These are phyloP conservation scores for Huntiella bhutanensis DNA, from an alignment of 2,329 filamentous ascomycete genomes.

Conservation along the genomic window DNA sequence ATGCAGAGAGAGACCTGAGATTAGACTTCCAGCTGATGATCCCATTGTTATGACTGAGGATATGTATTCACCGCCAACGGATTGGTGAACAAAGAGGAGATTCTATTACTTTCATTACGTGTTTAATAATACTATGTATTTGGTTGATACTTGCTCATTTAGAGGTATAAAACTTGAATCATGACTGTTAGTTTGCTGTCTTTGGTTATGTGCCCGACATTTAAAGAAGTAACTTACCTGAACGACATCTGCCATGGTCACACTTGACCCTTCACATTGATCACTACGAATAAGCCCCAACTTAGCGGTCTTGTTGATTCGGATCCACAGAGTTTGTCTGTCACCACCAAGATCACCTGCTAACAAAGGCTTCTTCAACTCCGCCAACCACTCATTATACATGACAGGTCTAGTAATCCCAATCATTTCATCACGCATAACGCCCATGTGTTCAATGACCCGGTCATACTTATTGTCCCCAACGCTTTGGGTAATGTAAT, in stretches of 20 bases:
- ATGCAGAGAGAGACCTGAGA: not conserved
- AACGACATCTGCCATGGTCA: constrained; percentile 52
- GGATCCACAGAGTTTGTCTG: constrained; percentile 65
- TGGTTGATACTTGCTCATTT: constrained; percentile 18
- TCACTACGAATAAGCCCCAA: constrained; percentile 55
- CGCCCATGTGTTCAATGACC: constrained; percentile 55
- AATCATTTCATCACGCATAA: constrained; percentile 60
- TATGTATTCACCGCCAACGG: no score
- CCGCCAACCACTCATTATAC: constrained; percentile 56
- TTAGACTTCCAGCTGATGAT: not conserved
- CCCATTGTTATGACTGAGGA: no score
- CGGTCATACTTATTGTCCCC: constrained; percentile 57
- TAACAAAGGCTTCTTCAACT: constrained; percentile 54
- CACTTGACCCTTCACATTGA: constrained; percentile 42
- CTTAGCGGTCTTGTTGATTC: constrained; percentile 38
- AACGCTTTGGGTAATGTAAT: constrained; percentile 51
- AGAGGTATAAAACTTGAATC: constrained; percentile 10
- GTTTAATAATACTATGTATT: no score
- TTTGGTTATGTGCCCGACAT: not conserved
- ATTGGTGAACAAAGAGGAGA: no score
- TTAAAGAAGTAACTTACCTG: constrained; percentile 25
- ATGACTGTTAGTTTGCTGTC: not conserved
- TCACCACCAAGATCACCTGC: constrained; percentile 56
- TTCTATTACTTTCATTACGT: no score
- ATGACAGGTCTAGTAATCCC: constrained; percentile 54